Evolutionary conservation across 352 stramenopile species (phyloP).

Genomic region (Stramenopiles sp.): DNA sequence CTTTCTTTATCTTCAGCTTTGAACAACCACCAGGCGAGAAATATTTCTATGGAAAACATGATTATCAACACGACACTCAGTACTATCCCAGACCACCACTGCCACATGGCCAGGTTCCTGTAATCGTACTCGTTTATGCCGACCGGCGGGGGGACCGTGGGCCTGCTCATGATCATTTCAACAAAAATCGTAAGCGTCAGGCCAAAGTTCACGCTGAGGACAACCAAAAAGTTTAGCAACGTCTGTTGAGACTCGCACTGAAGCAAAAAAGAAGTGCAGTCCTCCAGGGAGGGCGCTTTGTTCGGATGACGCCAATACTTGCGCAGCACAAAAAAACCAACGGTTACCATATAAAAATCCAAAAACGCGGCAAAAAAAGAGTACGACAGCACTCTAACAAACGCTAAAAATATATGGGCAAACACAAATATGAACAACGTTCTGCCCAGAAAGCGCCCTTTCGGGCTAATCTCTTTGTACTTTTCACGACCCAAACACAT

Average conservation of each 20-base stretch:
- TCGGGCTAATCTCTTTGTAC: too few species aligned
- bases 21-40: neutral
- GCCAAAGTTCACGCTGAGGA: neutral
- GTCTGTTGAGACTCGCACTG: neutral
- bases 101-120: neutral
- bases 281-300: neutral
- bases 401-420: neutral
- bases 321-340: neutral
- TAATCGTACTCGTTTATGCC: neutral
- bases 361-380: constrained; percentile 1
- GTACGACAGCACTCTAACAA: neutral
- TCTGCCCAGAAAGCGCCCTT: neutral
- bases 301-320: neutral
- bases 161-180: neutral
- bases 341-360: neutral
- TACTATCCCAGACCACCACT: neutral
- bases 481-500: too few species aligned
- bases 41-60: neutral
- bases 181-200: neutral
- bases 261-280: neutral
- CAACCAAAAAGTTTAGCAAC: neutral
- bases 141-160: neutral
- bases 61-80: neutral
- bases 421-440: neutral
- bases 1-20: neutral